These are phyloP conservation scores for Viscum album DNA, from an alignment of 177 flowering plant genomes.

Conservation along the genomic window DNA sequence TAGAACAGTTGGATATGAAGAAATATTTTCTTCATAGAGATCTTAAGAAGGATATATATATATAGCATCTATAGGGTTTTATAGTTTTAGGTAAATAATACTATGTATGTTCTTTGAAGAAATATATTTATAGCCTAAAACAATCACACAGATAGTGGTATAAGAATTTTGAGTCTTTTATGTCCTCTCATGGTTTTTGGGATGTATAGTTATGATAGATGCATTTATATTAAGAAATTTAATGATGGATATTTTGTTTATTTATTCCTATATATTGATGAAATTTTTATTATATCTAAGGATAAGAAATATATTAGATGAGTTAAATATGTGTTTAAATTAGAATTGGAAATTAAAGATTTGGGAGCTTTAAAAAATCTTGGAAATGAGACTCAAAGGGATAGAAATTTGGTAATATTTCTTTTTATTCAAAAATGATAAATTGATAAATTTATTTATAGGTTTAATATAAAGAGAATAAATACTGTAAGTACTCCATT, in stretches of 20 bases:
- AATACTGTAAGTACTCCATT: not conserved
- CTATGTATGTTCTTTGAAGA: not conserved
- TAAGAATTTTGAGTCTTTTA: not conserved
- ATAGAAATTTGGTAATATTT: not conserved
- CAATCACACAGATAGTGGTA: not conserved
- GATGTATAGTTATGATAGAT: not conserved
- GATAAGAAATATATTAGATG: not conserved
- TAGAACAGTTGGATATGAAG: not conserved
- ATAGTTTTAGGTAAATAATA: not conserved
- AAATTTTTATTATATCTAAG: not conserved
- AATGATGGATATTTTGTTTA: not conserved
- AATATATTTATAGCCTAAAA: not conserved
- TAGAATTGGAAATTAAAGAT: not conserved
- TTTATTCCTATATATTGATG: conserved; percentile 3
- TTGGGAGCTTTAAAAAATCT: not conserved
- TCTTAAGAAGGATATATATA: not conserved
- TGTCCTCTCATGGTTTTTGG: not conserved
- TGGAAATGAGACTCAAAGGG: not conserved
- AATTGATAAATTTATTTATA: no score
- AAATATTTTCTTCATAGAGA: not conserved
- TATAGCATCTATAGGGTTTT: not conserved
- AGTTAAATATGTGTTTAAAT: not conserved
- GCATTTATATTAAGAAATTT: not conserved
- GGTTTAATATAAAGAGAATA: not conserved
- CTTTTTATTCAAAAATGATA: not conserved